phyloP scores from a whole-genome alignment of 768 basidiomycete genomes.

The Phylloporus sp. region DNA sequence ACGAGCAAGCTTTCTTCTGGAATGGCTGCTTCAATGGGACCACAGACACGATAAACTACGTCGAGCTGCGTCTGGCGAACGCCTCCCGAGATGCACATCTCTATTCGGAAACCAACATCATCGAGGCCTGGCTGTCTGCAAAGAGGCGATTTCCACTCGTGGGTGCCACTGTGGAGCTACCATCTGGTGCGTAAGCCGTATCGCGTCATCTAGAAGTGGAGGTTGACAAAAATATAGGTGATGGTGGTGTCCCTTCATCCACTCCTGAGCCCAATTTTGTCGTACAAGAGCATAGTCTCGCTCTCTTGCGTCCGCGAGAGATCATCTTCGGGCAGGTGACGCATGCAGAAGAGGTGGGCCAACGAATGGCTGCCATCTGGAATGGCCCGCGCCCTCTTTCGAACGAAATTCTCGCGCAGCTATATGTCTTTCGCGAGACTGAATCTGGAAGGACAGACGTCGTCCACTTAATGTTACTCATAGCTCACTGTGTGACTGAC shows the following conservation, averaged over 20 bases:
- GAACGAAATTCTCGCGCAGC: background rate
- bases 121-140: slow-evolving; percentile 1
- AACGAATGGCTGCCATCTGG: background rate
- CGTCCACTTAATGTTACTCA: slow-evolving; percentile 41
- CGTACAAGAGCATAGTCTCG: slow-evolving; percentile 23
- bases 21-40: background rate
- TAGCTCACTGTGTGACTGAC: slow-evolving; percentile 51
- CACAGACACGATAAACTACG: background rate
- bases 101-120: background rate
- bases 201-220: background rate
- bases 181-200: background rate
- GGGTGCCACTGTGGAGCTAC: background rate
- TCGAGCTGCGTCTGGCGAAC: background rate
- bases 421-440: background rate
- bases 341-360: background rate
- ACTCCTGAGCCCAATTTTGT: background rate
- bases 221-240: background rate
- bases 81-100: background rate
- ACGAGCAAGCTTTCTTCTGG: background rate
- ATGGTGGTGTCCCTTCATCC: background rate
- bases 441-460: background rate
- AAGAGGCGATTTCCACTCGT: background rate
- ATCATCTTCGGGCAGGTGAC: background rate
- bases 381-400: background rate
- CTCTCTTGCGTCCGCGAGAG: slow-evolving; percentile 16